Evolutionary conservation across 106 monocot genomes (phyloP).

Genomic region (Acorus calamus): DNA sequence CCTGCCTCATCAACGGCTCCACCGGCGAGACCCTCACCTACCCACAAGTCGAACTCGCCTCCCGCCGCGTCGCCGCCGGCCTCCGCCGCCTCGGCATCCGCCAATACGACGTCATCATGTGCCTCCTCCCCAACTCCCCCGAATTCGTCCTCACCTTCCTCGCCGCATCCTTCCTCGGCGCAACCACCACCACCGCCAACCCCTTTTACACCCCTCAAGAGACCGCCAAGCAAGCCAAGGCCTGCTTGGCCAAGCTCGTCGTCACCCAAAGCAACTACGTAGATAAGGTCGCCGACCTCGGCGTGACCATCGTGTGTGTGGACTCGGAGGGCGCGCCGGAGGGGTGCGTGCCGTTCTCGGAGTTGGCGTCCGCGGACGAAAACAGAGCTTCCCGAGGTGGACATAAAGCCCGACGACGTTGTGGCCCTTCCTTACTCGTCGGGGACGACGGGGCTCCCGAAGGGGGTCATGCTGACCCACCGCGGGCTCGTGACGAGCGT

Average conservation of each 20-base stretch:
- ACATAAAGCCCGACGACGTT: constrained; percentile 51
- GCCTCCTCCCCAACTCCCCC: constrained; percentile 57
- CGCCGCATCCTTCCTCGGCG: constrained; percentile 60
- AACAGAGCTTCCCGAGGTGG: constrained; percentile 20
- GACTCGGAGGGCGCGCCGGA: constrained; percentile 23
- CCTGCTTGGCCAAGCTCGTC: constrained; percentile 33
- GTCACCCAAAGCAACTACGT: constrained; percentile 54
- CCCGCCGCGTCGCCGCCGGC: constrained; percentile 43
- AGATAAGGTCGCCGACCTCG: constrained; percentile 37
- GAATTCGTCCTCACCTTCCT: constrained; percentile 79
- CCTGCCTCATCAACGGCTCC: constrained; percentile 68
- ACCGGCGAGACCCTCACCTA: constrained; percentile 39
- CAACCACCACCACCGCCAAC: constrained; percentile 72
- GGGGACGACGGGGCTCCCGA: constrained; percentile 85
- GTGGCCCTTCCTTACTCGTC: constrained; percentile 86
- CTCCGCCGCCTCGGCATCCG: constrained; percentile 39
- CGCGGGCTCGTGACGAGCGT: constrained; percentile 52
- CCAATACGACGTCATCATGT: constrained; percentile 59
- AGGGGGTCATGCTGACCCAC: constrained; percentile 91
- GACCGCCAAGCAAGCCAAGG: constrained; percentile 52
- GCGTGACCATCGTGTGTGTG: constrained; percentile 26
- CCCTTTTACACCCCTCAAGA: constrained; percentile 65
- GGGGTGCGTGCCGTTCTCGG: constrained; percentile 41
- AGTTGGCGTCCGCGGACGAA: constrained; percentile 33
- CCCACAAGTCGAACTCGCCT: constrained; percentile 39